Base-by-base conservation (phyloP, 164 flowering plant species). In the Kalanchoe fedtschenkoi region DNA sequence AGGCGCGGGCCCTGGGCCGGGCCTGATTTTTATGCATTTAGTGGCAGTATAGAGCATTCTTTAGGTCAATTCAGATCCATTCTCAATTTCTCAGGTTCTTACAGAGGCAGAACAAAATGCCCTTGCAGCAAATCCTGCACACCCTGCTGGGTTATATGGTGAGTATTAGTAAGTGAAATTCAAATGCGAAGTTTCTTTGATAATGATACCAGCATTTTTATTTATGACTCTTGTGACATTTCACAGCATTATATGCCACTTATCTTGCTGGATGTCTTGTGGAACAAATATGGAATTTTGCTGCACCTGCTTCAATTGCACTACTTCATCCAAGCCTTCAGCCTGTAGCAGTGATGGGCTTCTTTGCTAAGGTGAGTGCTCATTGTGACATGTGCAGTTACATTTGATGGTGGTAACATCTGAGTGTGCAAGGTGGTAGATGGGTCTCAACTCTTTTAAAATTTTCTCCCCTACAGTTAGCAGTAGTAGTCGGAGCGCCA, bases 261-360 rank as follows among this genome's bases (percentile, higher is more conserved):
- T 88, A 88, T 67, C 44, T 89, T 42, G 91, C 81, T 60, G 97
- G 93, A 34, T 84, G 87, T 72, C 68, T 87, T 67, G 93, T 91
- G 75, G 97, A 95, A 74, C 99, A 95, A 71, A 78, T 95, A 47
- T 95, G 99, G 99, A 95, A 76, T 74, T 88, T 95, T 72, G 90
- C 95, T 65, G 89, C 96, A 95, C 99, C 99, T 76, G 87, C 91
- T 64, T 83, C 97, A 60, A 93, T 95, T 69, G 96, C 99, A 51
- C 65, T 91, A 80, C 79, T 91, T 72, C 95, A 87, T 79, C 96
- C 97, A 24, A 95, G 91, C 73, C 86, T 91, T 73, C 84, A 85
- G 66, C 99, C 97, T 11, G 95, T 95, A 55, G 99, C 99, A 55
- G 82, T 84, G 72, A 83, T 87, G 62, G 86, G 96, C 53, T 95